phyloP scores from a whole-genome alignment of 164 flowering plant species.

The Kingdonia uniflora region DNA sequence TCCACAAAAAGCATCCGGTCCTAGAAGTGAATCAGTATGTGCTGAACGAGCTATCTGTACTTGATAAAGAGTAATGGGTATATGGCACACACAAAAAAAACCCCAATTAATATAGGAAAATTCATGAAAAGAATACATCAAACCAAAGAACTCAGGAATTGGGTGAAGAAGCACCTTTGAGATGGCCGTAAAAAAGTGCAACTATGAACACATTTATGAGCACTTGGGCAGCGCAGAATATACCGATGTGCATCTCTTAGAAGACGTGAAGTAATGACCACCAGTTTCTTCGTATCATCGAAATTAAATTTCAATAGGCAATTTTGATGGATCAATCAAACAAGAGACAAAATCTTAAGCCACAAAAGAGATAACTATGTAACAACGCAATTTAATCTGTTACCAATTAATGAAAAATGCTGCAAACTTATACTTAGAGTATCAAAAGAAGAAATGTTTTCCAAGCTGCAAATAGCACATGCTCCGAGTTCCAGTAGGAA shows the following conservation, averaged over 20 bases:
- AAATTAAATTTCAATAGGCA: conserved; percentile 43
- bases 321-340: conserved; percentile 33
- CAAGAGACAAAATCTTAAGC: too few species aligned
- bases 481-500: conserved; percentile 67
- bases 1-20: conserved; percentile 93
- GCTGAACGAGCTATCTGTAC: too few species aligned
- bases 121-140: too few species aligned
- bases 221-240: conserved; percentile 68
- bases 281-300: conserved; percentile 48
- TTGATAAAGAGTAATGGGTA: too few species aligned
- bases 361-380: too few species aligned
- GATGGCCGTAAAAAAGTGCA: conserved; percentile 74
- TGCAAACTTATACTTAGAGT: conserved; percentile 27
- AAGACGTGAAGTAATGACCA: conserved; percentile 69
- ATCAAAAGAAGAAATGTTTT: conserved; percentile 56
- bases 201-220: conserved; percentile 40
- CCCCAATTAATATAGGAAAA: too few species aligned
- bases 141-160: too few species aligned
- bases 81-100: too few species aligned
- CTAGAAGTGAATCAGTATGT: conserved; percentile 90
- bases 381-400: too few species aligned
- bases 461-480: conserved; percentile 73
- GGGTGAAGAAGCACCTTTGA: conserved; percentile 71
- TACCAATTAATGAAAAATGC: too few species aligned
- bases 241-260: conserved; percentile 94